Percentiles rank a stretch among this genome's conserved stretches.
phyloP scores from a whole-genome alignment of 75 land plant species.

The Azolla pinnata region DNA sequence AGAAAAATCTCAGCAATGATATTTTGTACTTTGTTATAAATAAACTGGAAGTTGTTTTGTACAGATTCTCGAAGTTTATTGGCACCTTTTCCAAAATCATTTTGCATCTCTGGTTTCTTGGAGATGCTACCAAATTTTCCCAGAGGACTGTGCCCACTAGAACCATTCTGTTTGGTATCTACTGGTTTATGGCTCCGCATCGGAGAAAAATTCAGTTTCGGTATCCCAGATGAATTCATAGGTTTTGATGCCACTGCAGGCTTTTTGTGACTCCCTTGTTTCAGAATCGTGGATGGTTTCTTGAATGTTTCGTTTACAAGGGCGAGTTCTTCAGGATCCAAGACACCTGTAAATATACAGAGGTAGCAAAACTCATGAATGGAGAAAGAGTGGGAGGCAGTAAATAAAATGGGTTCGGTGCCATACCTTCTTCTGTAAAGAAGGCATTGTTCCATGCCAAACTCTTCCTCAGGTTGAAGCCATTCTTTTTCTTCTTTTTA shows the following conservation, averaged over 20 bases:
- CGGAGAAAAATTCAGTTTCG: not conserved
- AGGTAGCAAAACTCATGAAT: not conserved
- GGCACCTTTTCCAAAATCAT: not conserved
- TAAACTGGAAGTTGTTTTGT: not conserved
- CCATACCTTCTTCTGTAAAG: conserved; percentile 70
- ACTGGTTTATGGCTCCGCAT: not conserved
- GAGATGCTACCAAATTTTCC: not conserved
- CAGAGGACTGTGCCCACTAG: not conserved
- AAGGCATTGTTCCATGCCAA: conserved; percentile 92
- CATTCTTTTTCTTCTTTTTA: conserved; percentile 18
- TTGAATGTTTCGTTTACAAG: conserved; percentile 35
- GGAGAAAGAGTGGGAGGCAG: not conserved
- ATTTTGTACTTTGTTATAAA: not conserved
- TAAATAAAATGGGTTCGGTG: no score
- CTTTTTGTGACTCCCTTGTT: not conserved
- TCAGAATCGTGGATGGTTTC: not conserved
- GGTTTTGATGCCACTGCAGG: conserved; percentile 1
- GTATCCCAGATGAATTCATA: not conserved
- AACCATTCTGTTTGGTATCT: not conserved
- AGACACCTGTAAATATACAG: conserved; percentile 45
- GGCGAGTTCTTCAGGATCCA: conserved; percentile 67
- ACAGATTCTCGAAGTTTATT: not conserved
- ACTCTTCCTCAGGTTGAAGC: conserved; percentile 66
- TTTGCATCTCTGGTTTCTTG: not conserved
- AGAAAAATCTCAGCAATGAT: not conserved